These are phyloP conservation scores for Aaosphaeria arxii DNA, from an alignment of 2,329 filamentous ascomycete genomes.

Conservation along the genomic window DNA sequence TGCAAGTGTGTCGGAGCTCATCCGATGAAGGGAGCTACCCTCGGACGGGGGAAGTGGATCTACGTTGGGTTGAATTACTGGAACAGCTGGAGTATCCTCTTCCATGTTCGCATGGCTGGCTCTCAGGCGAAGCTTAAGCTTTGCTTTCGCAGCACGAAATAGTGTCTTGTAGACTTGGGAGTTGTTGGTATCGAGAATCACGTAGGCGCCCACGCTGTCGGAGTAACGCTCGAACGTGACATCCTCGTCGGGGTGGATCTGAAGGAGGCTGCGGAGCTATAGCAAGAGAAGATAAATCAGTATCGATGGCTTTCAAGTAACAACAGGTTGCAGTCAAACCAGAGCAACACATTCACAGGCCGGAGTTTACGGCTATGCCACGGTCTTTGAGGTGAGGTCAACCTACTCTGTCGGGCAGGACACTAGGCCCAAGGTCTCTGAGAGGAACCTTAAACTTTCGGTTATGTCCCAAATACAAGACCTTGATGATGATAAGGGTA, in stretches of 20 bases:
- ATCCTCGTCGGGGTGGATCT: constrained; percentile 59
- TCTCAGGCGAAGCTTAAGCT: constrained; percentile 91
- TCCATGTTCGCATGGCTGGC: constrained; percentile 61
- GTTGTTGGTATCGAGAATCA: constrained; percentile 75
- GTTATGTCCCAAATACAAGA: constrained; percentile 70
- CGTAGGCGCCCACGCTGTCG: constrained; percentile 80
- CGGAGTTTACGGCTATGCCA: no score
- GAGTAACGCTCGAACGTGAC: constrained; percentile 88
- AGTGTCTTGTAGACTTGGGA: constrained; percentile 91
- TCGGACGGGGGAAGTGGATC: constrained; percentile 6
- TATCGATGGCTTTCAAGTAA: constrained; percentile 1
- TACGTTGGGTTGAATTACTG: constrained; percentile 5
- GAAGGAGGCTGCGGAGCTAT: constrained; percentile 62
- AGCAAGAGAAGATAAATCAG: constrained; percentile 11
- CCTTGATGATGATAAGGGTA: constrained; percentile 80
- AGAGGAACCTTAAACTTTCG: constrained; percentile 88
- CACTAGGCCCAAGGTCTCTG: constrained; percentile 71
- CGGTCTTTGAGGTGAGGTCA: not conserved
- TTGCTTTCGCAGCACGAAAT: constrained; percentile 93
- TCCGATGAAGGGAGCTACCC: constrained; percentile 18
- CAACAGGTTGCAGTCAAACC: no score
- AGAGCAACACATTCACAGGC: no score
- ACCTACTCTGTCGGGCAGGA: constrained; percentile 75
- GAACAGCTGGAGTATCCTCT: constrained; percentile 7
- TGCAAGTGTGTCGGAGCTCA: constrained; percentile 25